Percentiles rank a stretch among this genome's conserved stretches.
phyloP scores from a whole-genome alignment of 306 rosid species.

The Cajanus cajan region DNA sequence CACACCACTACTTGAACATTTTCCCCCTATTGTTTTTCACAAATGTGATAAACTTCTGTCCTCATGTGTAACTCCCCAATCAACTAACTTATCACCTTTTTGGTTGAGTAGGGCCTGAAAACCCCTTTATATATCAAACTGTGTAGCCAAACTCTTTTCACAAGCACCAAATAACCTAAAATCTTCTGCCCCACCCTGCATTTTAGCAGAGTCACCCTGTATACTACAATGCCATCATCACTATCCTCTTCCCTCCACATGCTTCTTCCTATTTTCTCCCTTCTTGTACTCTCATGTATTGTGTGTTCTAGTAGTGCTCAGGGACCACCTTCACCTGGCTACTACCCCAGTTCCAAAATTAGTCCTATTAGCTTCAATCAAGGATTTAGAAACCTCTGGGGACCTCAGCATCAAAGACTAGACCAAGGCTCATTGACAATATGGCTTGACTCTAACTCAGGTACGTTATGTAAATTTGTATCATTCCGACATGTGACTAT shows the following conservation, averaged over 20 bases:
- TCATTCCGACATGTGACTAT: background rate
- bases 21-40: slow-evolving; percentile 17
- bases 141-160: slow-evolving; percentile 34
- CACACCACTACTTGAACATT: slow-evolving; percentile 16
- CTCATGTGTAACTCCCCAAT: slow-evolving; percentile 41
- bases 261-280: slow-evolving; percentile 39
- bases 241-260: slow-evolving; percentile 30
- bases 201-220: slow-evolving; percentile 46
- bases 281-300: slow-evolving; percentile 35
- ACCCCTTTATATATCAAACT: slow-evolving; percentile 49
- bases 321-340: slow-evolving; percentile 91
- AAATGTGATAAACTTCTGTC: slow-evolving; percentile 40
- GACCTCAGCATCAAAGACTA: slow-evolving; percentile 70
- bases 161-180: slow-evolving; percentile 25
- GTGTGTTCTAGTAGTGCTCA: slow-evolving; percentile 48
- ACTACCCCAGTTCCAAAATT: slow-evolving; percentile 59
- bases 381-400: slow-evolving; percentile 78
- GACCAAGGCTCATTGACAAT: slow-evolving; percentile 66
- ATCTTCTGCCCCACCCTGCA: slow-evolving; percentile 42
- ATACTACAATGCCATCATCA: slow-evolving; percentile 43
- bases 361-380: slow-evolving; percentile 56
- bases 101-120: slow-evolving; percentile 40
- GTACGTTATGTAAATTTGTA: slow-evolving; percentile 37
- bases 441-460: slow-evolving; percentile 83
- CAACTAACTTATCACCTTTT: slow-evolving; percentile 56